phyloP scores from a whole-genome alignment of 1,139 yeast genomes.

The Casaregolazyma suthepensis region DNA sequence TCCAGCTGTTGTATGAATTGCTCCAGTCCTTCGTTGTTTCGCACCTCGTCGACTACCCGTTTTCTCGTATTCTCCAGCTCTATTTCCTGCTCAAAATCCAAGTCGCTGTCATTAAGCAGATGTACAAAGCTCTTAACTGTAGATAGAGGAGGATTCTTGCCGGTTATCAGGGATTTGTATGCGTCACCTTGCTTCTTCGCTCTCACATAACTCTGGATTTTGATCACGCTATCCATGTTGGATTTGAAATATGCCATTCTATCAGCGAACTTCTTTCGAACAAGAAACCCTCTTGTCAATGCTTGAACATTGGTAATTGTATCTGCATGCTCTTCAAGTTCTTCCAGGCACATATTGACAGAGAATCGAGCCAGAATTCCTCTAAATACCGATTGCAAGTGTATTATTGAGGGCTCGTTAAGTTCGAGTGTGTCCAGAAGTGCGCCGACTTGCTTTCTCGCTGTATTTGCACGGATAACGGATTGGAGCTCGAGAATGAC shows the following conservation, averaged over 20 bases:
- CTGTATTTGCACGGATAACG: slow-evolving; percentile 25
- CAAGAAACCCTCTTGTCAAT: slow-evolving; percentile 40
- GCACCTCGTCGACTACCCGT: slow-evolving; percentile 56
- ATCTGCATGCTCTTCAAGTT: slow-evolving; percentile 42
- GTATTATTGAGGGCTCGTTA: slow-evolving; percentile 33
- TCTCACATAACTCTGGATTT: slow-evolving; percentile 68
- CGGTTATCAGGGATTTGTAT: slow-evolving; percentile 62
- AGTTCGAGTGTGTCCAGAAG: slow-evolving; percentile 21
- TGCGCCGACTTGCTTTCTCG: slow-evolving; percentile 19
- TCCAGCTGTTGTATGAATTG: slow-evolving; percentile 74
- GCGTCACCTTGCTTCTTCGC: slow-evolving; percentile 67
- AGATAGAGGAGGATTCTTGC: slow-evolving; percentile 68
- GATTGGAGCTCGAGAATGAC: slow-evolving; percentile 25
- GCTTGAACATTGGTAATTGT: slow-evolving; percentile 46
- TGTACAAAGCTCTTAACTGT: slow-evolving; percentile 75
- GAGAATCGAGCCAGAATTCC: slow-evolving; percentile 47
- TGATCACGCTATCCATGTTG: slow-evolving; percentile 54
- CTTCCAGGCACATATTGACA: slow-evolving; percentile 46
- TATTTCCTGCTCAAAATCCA: slow-evolving; percentile 71
- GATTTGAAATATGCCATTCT: slow-evolving; percentile 48
- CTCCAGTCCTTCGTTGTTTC: slow-evolving; percentile 62
- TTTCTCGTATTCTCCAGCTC: slow-evolving; percentile 64
- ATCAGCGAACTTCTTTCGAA: slow-evolving; percentile 36
- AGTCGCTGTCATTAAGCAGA: slow-evolving; percentile 65
- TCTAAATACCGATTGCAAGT: slow-evolving; percentile 40